Evolutionary conservation across 2,329 filamentous ascomycete species (phyloP), one percentile per base, ranked within the genome.

Genomic region (Coniosporium tulheliwenetii): DNA sequence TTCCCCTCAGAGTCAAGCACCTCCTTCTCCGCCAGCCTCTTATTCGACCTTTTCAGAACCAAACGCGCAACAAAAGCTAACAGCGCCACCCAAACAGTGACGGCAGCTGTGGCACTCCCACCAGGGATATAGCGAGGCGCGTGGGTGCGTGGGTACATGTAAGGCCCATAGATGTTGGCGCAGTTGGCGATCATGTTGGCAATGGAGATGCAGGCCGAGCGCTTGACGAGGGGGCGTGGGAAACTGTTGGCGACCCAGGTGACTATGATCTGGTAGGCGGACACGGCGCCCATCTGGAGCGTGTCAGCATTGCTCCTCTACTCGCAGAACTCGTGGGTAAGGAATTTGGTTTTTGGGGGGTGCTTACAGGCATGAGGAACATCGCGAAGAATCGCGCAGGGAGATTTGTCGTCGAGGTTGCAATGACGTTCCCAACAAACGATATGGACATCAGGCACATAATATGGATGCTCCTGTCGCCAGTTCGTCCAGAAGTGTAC

Each of bases 351-450:
- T n/a, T n/a, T n/a, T n/a, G n/a, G n/a, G n/a, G n/a, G 0, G 67
- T 63, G 0, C 71, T 69, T 59, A 74, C 66, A 0, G 71, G 68
- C 65, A 77, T 69, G 15, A 79, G 55, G 47, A 78, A 78, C 65
- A 78, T 75, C 47, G 72, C 75, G 44, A 78, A 75, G 58, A 75
- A 77, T 2, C 72, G 65, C 0, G 66, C 67, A 0, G 64, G 71
- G 0, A 66, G 60, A 2, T 62, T 64, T 0, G 66, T 65, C 0
- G 71, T 70, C 0, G 60, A 63, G 5, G 70, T 70, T 7, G 66
- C 70, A 15, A 78, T 72, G 3, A 71, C 63, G 41, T 75, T 75
- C 2, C 75, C 73, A 0, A 66, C 53, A 0, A 65, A 62, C 0
- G 71, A 66, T 0, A 77, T 44, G 0, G 69, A 39, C 61, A 75